phyloP scores from a whole-genome alignment of 805 yeast species.

The Yarrowia sp. region DNA sequence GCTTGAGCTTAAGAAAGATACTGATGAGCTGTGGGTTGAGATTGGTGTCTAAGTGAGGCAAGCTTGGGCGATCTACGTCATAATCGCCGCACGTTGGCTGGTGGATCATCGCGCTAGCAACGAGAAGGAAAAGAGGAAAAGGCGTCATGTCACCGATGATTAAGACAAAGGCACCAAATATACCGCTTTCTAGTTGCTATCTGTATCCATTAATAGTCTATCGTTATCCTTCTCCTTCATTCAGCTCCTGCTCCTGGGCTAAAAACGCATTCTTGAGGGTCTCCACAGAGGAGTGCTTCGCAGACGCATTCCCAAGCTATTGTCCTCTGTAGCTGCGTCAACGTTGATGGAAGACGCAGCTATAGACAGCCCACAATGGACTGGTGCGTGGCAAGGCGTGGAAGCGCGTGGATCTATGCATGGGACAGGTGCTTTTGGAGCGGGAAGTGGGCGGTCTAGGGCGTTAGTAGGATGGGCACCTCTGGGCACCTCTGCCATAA shows the following conservation, averaged over 20 bases:
- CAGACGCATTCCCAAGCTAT: neutral
- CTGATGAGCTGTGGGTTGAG: slow-evolving; percentile 1
- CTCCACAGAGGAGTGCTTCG: neutral
- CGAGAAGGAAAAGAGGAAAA: too few relatives aligned
- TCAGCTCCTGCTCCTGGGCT: neutral
- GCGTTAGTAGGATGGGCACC: too few relatives aligned
- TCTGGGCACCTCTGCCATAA: too few relatives aligned
- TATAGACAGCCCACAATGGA: neutral
- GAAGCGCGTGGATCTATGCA: neutral
- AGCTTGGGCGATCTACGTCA: neutral
- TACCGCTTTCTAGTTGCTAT: too few relatives aligned
- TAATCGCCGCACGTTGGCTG: slow-evolving; percentile 22
- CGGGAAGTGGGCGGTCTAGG: neutral
- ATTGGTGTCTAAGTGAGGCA: neutral
- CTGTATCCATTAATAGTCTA: too few relatives aligned
- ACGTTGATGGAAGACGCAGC: neutral
- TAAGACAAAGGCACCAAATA: too few relatives aligned
- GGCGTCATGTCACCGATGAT: too few relatives aligned
- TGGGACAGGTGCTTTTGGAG: too few relatives aligned
- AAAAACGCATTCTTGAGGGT: neutral
- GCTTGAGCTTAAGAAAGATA: neutral
- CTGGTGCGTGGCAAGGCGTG: neutral
- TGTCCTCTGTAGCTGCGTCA: neutral
- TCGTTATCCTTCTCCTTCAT: too few relatives aligned
- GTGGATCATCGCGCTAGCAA: neutral